Conservation (phyloP, 177 flowering plant genomes). For the Tripterygium wilfordii region DNA sequence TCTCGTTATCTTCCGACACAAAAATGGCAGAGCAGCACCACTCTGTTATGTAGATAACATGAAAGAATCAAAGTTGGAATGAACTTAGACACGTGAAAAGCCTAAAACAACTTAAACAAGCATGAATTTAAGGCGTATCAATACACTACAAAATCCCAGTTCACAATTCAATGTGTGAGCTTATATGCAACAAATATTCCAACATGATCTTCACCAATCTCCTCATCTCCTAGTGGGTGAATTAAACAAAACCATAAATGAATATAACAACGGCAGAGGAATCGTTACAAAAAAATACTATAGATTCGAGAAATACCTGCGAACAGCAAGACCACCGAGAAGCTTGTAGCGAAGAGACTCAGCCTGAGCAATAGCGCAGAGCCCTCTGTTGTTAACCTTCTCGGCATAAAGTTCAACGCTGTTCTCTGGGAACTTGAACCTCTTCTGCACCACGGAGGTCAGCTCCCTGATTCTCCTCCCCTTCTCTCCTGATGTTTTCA, state of each 20-base stretch:
- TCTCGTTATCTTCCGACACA: constrained; percentile 50
- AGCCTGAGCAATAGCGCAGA: constrained; percentile 82
- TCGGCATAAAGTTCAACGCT: constrained; percentile 77
- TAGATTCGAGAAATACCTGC: constrained; percentile 34
- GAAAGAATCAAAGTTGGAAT: too few relatives aligned
- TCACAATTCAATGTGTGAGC: too few relatives aligned
- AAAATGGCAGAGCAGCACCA: constrained; percentile 19
- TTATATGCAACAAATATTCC: too few relatives aligned
- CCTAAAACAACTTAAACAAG: too few relatives aligned
- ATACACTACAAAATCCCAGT: not conserved
- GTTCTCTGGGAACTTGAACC: constrained; percentile 77
- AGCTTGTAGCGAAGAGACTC: constrained; percentile 85
- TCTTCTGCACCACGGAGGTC: constrained; percentile 73
- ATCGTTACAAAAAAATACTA: not conserved
- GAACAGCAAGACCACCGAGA: constrained; percentile 76
- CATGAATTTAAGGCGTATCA: too few relatives aligned
- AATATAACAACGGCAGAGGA: not conserved
- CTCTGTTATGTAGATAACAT: constrained; percentile 40
- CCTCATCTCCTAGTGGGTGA: too few relatives aligned
- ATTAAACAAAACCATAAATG: not conserved
- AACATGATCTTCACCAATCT: too few relatives aligned
- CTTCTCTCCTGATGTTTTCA: constrained; percentile 47
- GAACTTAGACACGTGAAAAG: too few relatives aligned
- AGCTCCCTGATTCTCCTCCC: constrained; percentile 74
- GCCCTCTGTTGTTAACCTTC: constrained; percentile 75